Percentiles rank a stretch among this genome's conserved stretches.
Evolutionary conservation across 1,139 yeast genomes (phyloP).

Genomic region (Debaryomyces udenii): DNA sequence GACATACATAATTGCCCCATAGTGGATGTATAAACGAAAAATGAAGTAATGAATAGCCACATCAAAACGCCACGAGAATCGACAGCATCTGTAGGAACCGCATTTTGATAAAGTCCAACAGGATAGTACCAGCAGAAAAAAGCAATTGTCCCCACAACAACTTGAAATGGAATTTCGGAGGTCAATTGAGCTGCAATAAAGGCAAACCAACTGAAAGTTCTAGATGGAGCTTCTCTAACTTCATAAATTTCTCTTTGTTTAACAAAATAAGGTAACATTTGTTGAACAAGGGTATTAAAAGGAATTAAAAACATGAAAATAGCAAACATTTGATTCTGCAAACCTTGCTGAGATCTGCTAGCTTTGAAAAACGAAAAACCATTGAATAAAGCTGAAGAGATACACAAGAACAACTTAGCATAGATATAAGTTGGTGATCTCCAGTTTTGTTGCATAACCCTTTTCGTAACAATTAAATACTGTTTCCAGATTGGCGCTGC

Average conservation of each 20-base stretch:
- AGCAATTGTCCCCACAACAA: constrained; percentile 36
- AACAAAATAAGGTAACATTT: constrained; percentile 71
- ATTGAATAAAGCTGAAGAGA: constrained; percentile 59
- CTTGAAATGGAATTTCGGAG: constrained; percentile 39
- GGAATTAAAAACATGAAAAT: constrained; percentile 68
- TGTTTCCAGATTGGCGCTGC: constrained; percentile 54
- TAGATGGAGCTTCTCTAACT: constrained; percentile 84
- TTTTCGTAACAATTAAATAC: constrained; percentile 50
- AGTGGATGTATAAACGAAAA: constrained; percentile 62
- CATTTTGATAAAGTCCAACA: constrained; percentile 40
- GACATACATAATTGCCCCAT: constrained; percentile 68
- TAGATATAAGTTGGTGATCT: constrained; percentile 75
- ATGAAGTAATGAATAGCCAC: constrained; percentile 60
- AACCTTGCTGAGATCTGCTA: constrained; percentile 57
- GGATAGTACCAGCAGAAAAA: constrained; percentile 49
- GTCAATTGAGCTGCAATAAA: constrained; percentile 42
- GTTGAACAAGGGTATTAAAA: constrained; percentile 67
- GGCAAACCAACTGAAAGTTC: constrained; percentile 53
- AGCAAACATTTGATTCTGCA: constrained; percentile 68
- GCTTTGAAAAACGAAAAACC: constrained; percentile 80
- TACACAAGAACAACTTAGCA: constrained; percentile 60
- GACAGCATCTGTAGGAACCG: constrained; percentile 32
- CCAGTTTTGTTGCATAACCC: constrained; percentile 70
- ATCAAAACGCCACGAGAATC: constrained; percentile 62
- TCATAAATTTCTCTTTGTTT: constrained; percentile 79